Conservation (phyloP, 2,329 filamentous ascomycete genomes). For the Colletotrichum musae region DNA sequence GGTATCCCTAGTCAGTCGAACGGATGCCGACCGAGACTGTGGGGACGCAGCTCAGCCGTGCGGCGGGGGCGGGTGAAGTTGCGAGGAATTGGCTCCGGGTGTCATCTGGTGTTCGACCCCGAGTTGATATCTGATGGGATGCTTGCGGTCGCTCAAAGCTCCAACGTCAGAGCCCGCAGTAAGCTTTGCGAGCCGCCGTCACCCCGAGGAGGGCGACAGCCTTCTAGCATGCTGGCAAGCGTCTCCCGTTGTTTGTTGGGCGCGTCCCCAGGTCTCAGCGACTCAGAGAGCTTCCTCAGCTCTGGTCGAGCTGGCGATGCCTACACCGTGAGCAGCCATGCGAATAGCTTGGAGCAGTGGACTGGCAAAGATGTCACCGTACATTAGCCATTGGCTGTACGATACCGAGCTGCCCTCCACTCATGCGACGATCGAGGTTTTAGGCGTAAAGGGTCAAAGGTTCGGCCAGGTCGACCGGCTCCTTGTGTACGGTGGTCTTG, state of each 20-base stretch:
- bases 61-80: constrained; percentile 16
- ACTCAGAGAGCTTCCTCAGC: no score
- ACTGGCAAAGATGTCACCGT: constrained; percentile 33
- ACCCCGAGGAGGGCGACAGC: not conserved
- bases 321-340: not conserved
- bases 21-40: constrained; percentile 23
- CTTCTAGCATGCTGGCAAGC: not conserved
- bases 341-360: not conserved
- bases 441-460: constrained; percentile 24
- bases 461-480: constrained; percentile 8
- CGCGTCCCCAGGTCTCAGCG: no score
- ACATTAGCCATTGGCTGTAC: constrained; percentile 32
- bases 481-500: not conserved
- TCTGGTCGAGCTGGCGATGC: no score
- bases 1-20: constrained; percentile 7
- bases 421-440: constrained; percentile 38
- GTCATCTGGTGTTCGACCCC: constrained; percentile 20
- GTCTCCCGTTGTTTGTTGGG: not conserved
- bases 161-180: not conserved
- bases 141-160: not conserved
- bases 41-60: not conserved
- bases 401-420: constrained; percentile 33
- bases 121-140: constrained; percentile 12
- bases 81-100: constrained; percentile 12
- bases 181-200: not conserved